Evolutionary conservation across 2,329 filamentous ascomycete species (phyloP).

Genomic region (Nectriaceae sp.): DNA sequence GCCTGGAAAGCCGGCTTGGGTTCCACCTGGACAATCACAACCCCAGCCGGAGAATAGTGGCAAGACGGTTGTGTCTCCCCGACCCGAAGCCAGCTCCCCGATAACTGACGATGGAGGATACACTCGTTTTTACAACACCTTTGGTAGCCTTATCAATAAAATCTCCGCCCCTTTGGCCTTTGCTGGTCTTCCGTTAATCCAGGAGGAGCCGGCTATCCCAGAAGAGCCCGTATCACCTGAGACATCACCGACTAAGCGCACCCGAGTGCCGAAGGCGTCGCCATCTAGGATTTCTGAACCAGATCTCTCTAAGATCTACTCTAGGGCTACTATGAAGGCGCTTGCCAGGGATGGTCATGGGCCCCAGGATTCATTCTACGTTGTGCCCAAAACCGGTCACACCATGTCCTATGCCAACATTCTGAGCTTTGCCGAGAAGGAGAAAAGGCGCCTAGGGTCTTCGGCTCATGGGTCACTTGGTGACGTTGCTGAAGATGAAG

Average conservation of each 20-base stretch:
- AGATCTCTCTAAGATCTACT: conserved; percentile 82
- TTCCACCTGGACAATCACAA: conserved; percentile 41
- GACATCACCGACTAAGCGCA: conserved; percentile 39
- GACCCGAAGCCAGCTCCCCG: conserved; percentile 25
- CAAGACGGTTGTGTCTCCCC: conserved; percentile 27
- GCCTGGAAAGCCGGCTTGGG: conserved; percentile 54
- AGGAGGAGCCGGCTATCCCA: conserved; percentile 45
- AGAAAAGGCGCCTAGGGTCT: conserved; percentile 60
- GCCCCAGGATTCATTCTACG: conserved; percentile 81
- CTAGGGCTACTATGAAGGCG: conserved; percentile 79
- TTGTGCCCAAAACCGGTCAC: conserved; percentile 88
- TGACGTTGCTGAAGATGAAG: conserved; percentile 58
- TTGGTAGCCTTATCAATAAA: conserved; percentile 84
- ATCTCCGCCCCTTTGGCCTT: conserved; percentile 91
- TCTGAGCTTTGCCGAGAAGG: conserved; percentile 68
- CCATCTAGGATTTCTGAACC: conserved; percentile 45
- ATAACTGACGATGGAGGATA: conserved; percentile 72
- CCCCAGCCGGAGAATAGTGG: conserved; percentile 26
- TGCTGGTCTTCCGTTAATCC: conserved; percentile 79
- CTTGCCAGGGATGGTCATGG: conserved; percentile 69
- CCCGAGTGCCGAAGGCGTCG: conserved; percentile 34
- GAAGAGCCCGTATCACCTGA: conserved; percentile 39
- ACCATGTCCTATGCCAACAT: conserved; percentile 94
- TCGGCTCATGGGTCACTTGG: conserved; percentile 53
- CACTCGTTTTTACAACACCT: conserved; percentile 87